These are phyloP conservation scores for Botrytis medusae DNA, from an alignment of 2,329 filamentous ascomycete species.

Conservation along the genomic window DNA sequence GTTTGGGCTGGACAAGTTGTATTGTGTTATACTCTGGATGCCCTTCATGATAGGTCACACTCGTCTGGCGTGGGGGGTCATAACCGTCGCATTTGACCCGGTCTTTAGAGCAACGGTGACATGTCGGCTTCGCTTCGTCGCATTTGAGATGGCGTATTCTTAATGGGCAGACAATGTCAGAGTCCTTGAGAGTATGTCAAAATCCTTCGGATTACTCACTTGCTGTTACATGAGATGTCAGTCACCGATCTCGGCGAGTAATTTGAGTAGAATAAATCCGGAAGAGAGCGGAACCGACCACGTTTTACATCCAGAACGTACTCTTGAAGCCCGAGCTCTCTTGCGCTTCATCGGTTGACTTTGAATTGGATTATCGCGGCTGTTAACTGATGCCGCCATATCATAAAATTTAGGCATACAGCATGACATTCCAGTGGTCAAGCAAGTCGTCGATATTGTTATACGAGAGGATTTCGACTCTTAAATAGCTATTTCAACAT, in stretches of 20 bases:
- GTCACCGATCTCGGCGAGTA: neutral
- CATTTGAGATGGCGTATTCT: neutral
- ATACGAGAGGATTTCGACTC: neutral
- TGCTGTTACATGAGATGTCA: neutral
- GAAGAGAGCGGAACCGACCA: neutral
- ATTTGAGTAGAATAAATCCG: neutral
- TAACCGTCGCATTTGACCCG: neutral
- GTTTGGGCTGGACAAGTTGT: neutral
- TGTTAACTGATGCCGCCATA: neutral
- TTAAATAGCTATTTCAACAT: neutral
- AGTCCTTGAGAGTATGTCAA: neutral
- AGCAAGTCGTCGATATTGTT: neutral
- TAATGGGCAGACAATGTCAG: neutral
- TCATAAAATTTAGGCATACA: neutral
- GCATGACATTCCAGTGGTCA: neutral
- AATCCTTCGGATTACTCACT: neutral
- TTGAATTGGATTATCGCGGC: neutral
- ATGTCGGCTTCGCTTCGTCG: neutral
- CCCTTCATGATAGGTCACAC: neutral
- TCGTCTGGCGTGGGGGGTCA: neutral
- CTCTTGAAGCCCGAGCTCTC: neutral
- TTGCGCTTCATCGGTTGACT: neutral
- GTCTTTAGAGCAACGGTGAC: neutral
- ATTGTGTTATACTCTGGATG: neutral
- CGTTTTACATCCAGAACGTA: neutral